Percentiles rank a stretch among this genome's conserved stretches.
These are phyloP conservation scores for Mastigamoeba balamuthi DNA, from an alignment of 78 protist species.

Conservation along the genomic window DNA sequence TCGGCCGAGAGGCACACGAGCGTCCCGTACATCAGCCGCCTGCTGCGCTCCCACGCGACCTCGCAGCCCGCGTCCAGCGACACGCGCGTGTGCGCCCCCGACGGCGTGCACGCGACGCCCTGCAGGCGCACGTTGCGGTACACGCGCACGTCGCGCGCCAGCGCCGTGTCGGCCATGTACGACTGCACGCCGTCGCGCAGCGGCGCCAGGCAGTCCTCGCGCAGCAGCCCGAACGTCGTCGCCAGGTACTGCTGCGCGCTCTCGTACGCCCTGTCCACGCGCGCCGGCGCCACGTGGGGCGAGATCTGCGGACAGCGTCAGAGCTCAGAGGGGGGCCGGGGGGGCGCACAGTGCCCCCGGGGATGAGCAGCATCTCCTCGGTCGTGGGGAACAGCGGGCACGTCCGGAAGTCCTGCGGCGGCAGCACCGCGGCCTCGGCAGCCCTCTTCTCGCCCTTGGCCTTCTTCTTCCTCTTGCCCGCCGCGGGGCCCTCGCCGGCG, in stretches of 20 bases:
- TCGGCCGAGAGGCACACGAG: not conserved
- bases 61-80: not conserved
- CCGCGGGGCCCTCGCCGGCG: no score
- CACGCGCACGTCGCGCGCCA: not conserved
- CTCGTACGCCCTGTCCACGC: not conserved
- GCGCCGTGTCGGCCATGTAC: not conserved
- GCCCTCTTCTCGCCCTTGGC: no score
- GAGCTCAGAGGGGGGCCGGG: not conserved
- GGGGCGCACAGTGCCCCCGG: not conserved
- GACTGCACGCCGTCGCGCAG: slow-evolving; percentile 7
- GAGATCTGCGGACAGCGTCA: not conserved
- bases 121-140: not conserved
- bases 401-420: no score
- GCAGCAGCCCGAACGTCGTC: slow-evolving; percentile 2
- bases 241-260: not conserved
- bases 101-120: not conserved
- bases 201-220: slow-evolving; percentile 15
- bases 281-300: not conserved
- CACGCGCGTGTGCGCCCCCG: not conserved
- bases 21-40: not conserved
- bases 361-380: not conserved
- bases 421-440: no score
- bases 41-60: not conserved
- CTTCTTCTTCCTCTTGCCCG: no score
- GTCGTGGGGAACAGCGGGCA: not conserved